A percentile compares a stretch with the other conserved stretches of the same genome.
These are phyloP conservation scores for Quaeritorhiza haematococci DNA, from an alignment of 371 early-diverging fungal genomes.

Conservation along the genomic window DNA sequence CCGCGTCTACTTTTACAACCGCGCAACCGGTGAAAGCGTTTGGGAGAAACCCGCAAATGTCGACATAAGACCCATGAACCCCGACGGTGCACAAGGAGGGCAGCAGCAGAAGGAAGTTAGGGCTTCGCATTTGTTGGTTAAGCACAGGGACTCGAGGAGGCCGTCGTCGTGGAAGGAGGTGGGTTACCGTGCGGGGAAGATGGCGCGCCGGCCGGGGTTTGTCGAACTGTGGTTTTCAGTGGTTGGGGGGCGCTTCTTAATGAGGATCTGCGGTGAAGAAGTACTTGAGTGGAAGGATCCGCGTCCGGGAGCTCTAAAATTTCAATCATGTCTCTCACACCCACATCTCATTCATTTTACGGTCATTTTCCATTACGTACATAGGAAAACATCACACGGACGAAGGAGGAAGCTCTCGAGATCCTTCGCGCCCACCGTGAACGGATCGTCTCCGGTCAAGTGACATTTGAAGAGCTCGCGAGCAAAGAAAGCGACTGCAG, in stretches of 20 bases:
- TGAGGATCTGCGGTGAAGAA: not conserved
- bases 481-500: conserved; percentile 79
- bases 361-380: too few relatives aligned
- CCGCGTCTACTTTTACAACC: conserved; percentile 84
- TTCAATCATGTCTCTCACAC: not conserved
- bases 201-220: not conserved
- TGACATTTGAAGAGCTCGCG: conserved; percentile 53
- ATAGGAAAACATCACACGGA: conserved; percentile 73
- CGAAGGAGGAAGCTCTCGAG: conserved; percentile 79
- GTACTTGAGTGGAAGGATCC: not conserved
- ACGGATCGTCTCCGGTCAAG: conserved; percentile 59
- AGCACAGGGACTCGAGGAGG: conserved; percentile 78
- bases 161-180: conserved; percentile 90
- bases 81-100: conserved; percentile 25
- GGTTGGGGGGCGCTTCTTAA: not conserved
- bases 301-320: not conserved
- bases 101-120: conserved; percentile 48
- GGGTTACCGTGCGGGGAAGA: conserved; percentile 1
- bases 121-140: conserved; percentile 88
- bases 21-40: conserved; percentile 66
- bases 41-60: conserved; percentile 72
- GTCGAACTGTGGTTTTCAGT: too few relatives aligned
- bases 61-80: conserved; percentile 19
- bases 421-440: conserved; percentile 31
- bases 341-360: not conserved